Evolutionary conservation across 2,329 filamentous ascomycete species (phyloP), one percentile per base, ranked within the genome.

Genomic region (Coniella vitis): DNA sequence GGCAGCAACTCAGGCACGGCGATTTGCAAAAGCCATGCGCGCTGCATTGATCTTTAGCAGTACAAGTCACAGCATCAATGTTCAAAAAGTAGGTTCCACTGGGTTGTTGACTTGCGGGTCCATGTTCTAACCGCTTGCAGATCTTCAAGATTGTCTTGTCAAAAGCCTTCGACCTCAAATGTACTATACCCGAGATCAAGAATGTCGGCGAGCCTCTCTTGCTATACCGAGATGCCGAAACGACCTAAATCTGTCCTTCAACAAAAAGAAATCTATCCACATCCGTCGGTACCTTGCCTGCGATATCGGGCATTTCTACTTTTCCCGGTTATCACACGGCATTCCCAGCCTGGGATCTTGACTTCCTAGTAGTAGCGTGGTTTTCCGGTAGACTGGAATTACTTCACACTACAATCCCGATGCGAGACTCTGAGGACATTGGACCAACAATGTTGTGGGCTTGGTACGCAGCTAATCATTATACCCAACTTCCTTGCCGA

Each of bases 121-220:
- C 22, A 10, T 3, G 14, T 12, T 25, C 43, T 37, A 47, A 51
- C 54, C 47, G 35, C 56, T 44, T 43, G 49, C 60, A 97, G 91
- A 98, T 98, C 63, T 98, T 98, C 81, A 98, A 98, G 70, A 98
- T 98, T 60, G 93, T 98, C 50, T 79, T 98, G 20, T 95, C 91
- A 56, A 98, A 98, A 71, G 93, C 93, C 2, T 98, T 98, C 65
- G 93, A 98, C 66, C 79, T 98, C 51, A 96, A 96, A 68, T 98
- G 93, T 74, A 98, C 93, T 25, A 97, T 98, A 63, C 93, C 93
- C 41, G 93, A 98, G 69, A 97, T 98, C 68, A 91, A 96, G 70
- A 94, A 97, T 66, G 86, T 96, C 49, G 93, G 93, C 69, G 93
- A 98, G 69, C 93, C 93, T 19, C 76, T 98, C 44, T 77, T 98